Percentiles rank a stretch among this genome's conserved stretches.
Conservation (phyloP, 371 early-diverging fungal species). For the Circinella umbellata region DNA sequence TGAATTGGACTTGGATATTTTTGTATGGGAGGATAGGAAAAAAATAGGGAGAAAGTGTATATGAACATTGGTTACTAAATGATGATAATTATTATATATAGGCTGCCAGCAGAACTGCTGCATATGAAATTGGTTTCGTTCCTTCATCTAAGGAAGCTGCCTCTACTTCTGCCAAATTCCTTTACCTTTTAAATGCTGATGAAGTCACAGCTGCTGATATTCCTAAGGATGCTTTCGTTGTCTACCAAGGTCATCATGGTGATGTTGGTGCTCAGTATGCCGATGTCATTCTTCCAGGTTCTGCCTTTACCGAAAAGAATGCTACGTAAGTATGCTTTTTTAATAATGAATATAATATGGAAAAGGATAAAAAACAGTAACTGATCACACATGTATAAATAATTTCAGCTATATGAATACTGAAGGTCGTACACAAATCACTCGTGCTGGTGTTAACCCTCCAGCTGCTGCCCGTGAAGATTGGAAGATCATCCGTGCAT, state of each 20-base stretch:
- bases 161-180: conserved; percentile 65
- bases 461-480: conserved; percentile 95
- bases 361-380: background rate
- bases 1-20: too few relatives aligned
- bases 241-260: conserved; percentile 99
- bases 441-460: conserved; percentile 91
- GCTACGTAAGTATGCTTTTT: conserved; percentile 69
- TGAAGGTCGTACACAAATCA: conserved; percentile 93
- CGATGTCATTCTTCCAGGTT: conserved; percentile 94
- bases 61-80: background rate
- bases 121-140: conserved; percentile 89
- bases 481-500: conserved; percentile 97
- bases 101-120: conserved; percentile 89
- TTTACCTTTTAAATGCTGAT: conserved; percentile 95
- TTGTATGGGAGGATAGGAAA: background rate
- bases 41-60: background rate
- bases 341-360: background rate
- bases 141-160: conserved; percentile 56
- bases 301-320: conserved; percentile 97
- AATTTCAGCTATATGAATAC: conserved; percentile 75
- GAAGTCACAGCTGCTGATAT: conserved; percentile 76
- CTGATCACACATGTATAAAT: background rate
- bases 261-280: conserved; percentile 95
- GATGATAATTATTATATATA: conserved; percentile 20
- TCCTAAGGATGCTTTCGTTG: conserved; percentile 93